Base-by-base conservation (phyloP, 2,329 filamentous ascomycete species). In the Epicoccum nigrum region DNA sequence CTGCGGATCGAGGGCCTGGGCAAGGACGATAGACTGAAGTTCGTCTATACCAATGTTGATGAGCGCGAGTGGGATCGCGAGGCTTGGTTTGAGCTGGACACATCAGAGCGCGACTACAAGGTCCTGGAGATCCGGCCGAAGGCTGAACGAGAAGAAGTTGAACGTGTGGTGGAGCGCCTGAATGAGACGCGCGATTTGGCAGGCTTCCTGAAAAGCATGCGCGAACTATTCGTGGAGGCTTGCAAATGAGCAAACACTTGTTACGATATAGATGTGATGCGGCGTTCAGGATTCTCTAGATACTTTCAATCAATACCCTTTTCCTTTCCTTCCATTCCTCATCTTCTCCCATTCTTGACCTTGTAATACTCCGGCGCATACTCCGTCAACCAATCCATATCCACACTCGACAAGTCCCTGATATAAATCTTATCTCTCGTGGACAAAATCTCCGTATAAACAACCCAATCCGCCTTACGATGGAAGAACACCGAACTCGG, bases 401-500 rank as follows among this genome's bases (percentile, higher is more conserved):
- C 90, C 64, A 97, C 89, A 77, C 90, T 94, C n/a, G 87, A 94
- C 52, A 97, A 79, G 73, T 97, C 93, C 47, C 91, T 82, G 63
- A 99, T 95, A 69, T 88, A 97, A 0, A 84, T 92, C 79, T 97
- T 97, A 58, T 84, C 85, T 8, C 88, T 85, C 4, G 90, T 95
- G 76, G 97, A 90, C 80, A 96, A 85, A 30, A 96, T 85, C 75
- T 97, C 93, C 64, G 95, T 89, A 68, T 97, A 99, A 27, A 99
- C 83, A 8, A 97, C 92, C 92, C 93, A 97, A 58, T 97, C 92
- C 9, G 91, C 91, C 77, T 95, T 97, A 49, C 92, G 86, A 73
- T 96, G 96, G 79, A 97, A 97, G 86, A 97, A 91, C 61, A 97
- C 76, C 31, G 89, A 95, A 67, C 86, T 96, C 0, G 94, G 94